These are phyloP conservation scores for Fusarium sp. DNA, from an alignment of 2,329 filamentous ascomycete species.

Conservation along the genomic window DNA sequence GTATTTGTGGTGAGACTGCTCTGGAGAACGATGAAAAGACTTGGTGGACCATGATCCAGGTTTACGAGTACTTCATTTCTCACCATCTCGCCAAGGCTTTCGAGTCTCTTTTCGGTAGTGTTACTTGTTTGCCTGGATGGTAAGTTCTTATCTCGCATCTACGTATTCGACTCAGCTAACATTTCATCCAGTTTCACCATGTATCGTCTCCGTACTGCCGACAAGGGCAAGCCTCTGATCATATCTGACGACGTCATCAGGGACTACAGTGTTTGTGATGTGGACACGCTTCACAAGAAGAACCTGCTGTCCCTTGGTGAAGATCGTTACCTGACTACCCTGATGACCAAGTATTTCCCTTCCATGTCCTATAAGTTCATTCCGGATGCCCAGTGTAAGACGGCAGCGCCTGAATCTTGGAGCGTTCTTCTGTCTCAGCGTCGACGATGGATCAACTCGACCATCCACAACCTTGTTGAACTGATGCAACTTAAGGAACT, in stretches of 20 bases:
- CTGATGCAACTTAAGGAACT: slow-evolving; percentile 90
- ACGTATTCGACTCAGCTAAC: slow-evolving; percentile 46
- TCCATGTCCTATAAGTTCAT: slow-evolving; percentile 96
- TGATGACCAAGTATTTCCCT: slow-evolving; percentile 99
- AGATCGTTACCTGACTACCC: slow-evolving; percentile 94
- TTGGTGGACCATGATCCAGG: slow-evolving; percentile 99
- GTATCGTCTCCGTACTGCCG: slow-evolving; percentile 94
- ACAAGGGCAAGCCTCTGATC: slow-evolving; percentile 93
- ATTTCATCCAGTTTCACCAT: slow-evolving; percentile 83
- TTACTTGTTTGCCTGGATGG: slow-evolving; percentile 99
- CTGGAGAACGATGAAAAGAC: slow-evolving; percentile 93
- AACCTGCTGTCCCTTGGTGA: slow-evolving; percentile 93
- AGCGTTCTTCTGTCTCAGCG: slow-evolving; percentile 95
- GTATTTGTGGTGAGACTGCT: slow-evolving; percentile 96
- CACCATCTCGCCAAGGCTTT: slow-evolving; percentile 97
- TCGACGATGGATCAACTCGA: slow-evolving; percentile 99
- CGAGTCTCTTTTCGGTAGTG: slow-evolving; percentile 95
- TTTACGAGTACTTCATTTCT: slow-evolving; percentile 99
- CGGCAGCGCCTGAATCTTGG: slow-evolving; percentile 94
- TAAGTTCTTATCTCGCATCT: slow-evolving; percentile 61
- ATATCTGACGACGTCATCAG: slow-evolving; percentile 88
- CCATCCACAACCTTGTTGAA: slow-evolving; percentile 94
- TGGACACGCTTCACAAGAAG: slow-evolving; percentile 97
- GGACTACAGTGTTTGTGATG: slow-evolving; percentile 88
- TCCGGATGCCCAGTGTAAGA: slow-evolving; percentile 90